These are phyloP conservation scores for Polytrichum formosum DNA, from an alignment of 225 moss, liverwort and hornwort species.

Conservation along the genomic window DNA sequence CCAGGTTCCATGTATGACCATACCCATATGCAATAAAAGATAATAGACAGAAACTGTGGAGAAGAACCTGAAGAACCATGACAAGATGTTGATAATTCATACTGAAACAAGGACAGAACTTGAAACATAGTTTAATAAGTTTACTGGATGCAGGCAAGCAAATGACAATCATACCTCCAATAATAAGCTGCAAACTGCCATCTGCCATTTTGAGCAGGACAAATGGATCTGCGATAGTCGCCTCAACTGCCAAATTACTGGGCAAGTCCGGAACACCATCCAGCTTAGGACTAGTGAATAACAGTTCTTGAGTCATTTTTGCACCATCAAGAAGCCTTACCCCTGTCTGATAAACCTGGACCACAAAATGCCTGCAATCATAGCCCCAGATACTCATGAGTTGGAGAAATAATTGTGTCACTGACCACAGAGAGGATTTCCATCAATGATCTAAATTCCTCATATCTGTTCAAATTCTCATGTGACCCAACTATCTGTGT, in stretches of 20 bases:
- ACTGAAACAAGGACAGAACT: not conserved
- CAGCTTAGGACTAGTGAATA: conserved; percentile 29
- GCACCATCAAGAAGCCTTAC: conserved; percentile 86
- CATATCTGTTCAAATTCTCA: too few species aligned
- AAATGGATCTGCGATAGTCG: conserved; percentile 80
- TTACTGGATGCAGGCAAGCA: not conserved
- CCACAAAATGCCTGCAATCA: conserved; percentile 63
- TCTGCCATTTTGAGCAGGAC: conserved; percentile 80
- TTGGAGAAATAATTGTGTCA: too few species aligned
- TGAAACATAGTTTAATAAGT: not conserved
- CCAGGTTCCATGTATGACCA: not conserved
- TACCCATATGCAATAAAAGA: conserved; percentile 7
- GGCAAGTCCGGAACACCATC: conserved; percentile 39
- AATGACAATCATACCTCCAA: conserved; percentile 39
- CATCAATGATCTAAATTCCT: too few species aligned
- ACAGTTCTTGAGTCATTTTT: conserved; percentile 70
- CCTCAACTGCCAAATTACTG: conserved; percentile 48
- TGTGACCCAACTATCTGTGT: too few species aligned
- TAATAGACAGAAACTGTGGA: not conserved
- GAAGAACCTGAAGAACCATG: too few species aligned
- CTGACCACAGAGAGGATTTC: too few species aligned
- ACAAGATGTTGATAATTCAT: not conserved
- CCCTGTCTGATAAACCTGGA: conserved; percentile 78
- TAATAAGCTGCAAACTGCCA: conserved; percentile 75
- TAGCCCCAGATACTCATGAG: too few species aligned